Percentiles rank a stretch among this genome's conserved stretches.
Conservation (phyloP, 2,329 filamentous ascomycete species). For the Colletotrichum sojae region DNA sequence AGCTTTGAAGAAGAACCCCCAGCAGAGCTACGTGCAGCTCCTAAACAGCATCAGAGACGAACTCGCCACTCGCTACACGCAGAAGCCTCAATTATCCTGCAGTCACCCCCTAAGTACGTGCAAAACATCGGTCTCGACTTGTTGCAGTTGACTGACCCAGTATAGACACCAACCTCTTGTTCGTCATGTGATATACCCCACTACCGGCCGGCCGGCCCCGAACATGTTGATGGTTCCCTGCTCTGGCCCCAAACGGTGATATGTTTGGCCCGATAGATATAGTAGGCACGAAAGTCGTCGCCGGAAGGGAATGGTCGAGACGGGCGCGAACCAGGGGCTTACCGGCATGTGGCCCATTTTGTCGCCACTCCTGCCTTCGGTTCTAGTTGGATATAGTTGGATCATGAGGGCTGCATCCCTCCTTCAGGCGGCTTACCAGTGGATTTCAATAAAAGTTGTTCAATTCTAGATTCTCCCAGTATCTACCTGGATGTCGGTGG, state of each 20-base stretch:
- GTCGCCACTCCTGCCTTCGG: not conserved
- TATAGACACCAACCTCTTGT: conserved; percentile 72
- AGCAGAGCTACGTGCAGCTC: conserved; percentile 97
- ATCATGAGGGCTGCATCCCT: not conserved
- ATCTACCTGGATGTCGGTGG: not conserved
- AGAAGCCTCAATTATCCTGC: conserved; percentile 97
- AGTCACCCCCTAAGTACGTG: conserved; percentile 93
- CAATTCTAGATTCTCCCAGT: not conserved
- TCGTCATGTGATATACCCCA: conserved; percentile 67
- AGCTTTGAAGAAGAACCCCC: conserved; percentile 94
- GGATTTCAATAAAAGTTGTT: conserved; percentile 2
- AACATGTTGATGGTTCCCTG: conserved; percentile 29
- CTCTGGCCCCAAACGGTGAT: conserved; percentile 5
- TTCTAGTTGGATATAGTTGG: conserved; percentile 1
- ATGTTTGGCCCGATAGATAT: conserved; percentile 8
- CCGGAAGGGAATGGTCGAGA: conserved; percentile 17
- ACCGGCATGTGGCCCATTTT: not conserved
- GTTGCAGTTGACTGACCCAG: conserved; percentile 2
- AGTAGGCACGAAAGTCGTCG: conserved; percentile 22
- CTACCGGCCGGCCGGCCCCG: conserved; percentile 29
- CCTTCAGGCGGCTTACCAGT: conserved; percentile 2
- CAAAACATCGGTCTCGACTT: not conserved
- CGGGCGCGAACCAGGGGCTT: conserved; percentile 12
- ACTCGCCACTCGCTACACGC: conserved; percentile 86
- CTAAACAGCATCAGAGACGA: conserved; percentile 97